Conservation (phyloP, 2,329 filamentous ascomycete genomes). For the Calonectria multiphialidica region DNA sequence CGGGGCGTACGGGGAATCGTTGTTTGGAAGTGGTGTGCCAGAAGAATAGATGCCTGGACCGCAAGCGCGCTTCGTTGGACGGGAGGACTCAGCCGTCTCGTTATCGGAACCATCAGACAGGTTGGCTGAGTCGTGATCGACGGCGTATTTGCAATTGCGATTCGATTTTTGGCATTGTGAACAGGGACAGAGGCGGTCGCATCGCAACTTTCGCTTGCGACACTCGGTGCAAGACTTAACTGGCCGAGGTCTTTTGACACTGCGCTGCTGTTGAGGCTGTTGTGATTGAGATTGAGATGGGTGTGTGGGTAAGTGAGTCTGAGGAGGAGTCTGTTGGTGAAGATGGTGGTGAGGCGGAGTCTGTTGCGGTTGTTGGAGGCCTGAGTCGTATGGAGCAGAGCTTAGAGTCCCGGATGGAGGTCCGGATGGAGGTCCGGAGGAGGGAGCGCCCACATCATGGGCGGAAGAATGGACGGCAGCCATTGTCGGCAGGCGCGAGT, state of each 20-base stretch:
- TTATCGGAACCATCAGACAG: constrained; percentile 63
- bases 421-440: constrained; percentile 30
- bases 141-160: constrained; percentile 64
- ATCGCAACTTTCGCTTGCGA: constrained; percentile 68
- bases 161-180: constrained; percentile 70
- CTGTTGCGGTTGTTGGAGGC: constrained; percentile 41
- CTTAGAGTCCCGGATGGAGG: constrained; percentile 32
- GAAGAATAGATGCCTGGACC: constrained; percentile 41
- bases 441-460: constrained; percentile 37
- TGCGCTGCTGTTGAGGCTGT: constrained; percentile 52
- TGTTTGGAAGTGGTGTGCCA: constrained; percentile 35
- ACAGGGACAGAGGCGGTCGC: constrained; percentile 68
- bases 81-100: constrained; percentile 47
- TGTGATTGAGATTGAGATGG: constrained; percentile 35
- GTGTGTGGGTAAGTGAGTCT: constrained; percentile 34
- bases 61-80: constrained; percentile 55
- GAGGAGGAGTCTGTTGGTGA: constrained; percentile 43
- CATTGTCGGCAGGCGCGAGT: constrained; percentile 32
- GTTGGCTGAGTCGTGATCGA: constrained; percentile 60
- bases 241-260: constrained; percentile 65
- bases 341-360: constrained; percentile 44
- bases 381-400: constrained; percentile 40
- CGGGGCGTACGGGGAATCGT: constrained; percentile 41
- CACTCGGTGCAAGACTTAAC: constrained; percentile 70
- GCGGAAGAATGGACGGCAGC: constrained; percentile 39